phyloP scores from a whole-genome alignment of 2,329 filamentous ascomycete species.

The Scytalidium sp. region DNA sequence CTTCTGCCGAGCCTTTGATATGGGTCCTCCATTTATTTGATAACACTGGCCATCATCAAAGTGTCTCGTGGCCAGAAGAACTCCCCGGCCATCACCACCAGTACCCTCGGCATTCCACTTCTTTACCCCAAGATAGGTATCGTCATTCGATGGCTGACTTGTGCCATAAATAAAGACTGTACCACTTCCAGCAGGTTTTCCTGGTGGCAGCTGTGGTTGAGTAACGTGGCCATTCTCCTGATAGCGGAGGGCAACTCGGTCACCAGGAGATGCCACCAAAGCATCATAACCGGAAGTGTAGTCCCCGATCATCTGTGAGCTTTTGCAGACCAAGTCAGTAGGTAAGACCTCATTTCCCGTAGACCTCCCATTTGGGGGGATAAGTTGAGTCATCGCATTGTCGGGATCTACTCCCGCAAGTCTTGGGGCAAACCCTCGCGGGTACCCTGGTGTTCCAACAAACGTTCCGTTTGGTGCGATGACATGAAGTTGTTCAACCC shows the following conservation, averaged over 20 bases:
- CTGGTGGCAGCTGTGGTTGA: constrained; percentile 49
- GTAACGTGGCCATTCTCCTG: constrained; percentile 77
- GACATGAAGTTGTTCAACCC: constrained; percentile 74
- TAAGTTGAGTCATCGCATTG: constrained; percentile 55
- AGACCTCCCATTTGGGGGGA: constrained; percentile 51
- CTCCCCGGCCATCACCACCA: constrained; percentile 76
- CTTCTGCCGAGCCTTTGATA: constrained; percentile 57
- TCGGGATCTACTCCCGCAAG: constrained; percentile 58
- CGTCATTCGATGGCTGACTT: constrained; percentile 48
- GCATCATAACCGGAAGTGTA: constrained; percentile 15
- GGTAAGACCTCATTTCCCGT: constrained; percentile 45
- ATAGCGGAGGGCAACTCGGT: constrained; percentile 64
- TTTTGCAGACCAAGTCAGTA: constrained; percentile 60
- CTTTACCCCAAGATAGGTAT: constrained; percentile 60
- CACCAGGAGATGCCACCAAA: constrained; percentile 50
- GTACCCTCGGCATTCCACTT: constrained; percentile 77
- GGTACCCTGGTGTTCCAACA: constrained; percentile 66
- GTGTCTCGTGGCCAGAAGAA: constrained; percentile 71
- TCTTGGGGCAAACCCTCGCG: constrained; percentile 67
- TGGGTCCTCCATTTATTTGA: constrained; percentile 60
- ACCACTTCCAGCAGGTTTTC: constrained; percentile 64
- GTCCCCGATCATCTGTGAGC: constrained; percentile 52
- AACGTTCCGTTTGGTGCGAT: constrained; percentile 74
- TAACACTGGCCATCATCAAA: constrained; percentile 93
- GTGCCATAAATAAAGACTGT: constrained; percentile 77